These are phyloP conservation scores for Lentinula sp. DNA, from an alignment of 768 basidiomycete species.

Conservation along the genomic window DNA sequence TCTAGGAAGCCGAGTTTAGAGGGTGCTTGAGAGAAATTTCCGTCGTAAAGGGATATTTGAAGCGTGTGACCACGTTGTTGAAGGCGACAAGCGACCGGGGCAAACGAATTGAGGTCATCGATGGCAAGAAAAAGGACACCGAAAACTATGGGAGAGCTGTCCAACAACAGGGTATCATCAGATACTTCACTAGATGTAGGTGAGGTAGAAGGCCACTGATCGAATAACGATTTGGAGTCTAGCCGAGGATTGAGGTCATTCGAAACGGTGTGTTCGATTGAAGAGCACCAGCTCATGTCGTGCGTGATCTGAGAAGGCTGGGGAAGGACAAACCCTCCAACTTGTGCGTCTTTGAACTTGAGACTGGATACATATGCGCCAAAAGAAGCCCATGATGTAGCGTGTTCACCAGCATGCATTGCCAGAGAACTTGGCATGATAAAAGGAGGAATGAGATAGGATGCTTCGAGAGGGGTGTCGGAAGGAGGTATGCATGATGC, in stretches of 20 bases:
- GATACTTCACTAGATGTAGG: background rate
- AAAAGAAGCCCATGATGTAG: constrained; percentile 19
- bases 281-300: background rate
- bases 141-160: constrained; percentile 18
- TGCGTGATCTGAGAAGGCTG: constrained; percentile 3
- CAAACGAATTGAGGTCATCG: constrained; percentile 26
- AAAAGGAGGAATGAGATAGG: constrained; percentile 59
- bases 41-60: constrained; percentile 23
- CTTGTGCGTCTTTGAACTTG: constrained; percentile 13
- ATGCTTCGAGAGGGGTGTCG: constrained; percentile 28
- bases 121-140: constrained; percentile 27
- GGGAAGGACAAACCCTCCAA: constrained; percentile 12
- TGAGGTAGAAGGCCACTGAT: constrained; percentile 9
- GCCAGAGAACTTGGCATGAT: constrained; percentile 32
- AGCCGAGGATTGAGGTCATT: background rate
- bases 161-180: background rate
- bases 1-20: background rate
- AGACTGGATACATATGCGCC: constrained; percentile 12
- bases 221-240: constrained; percentile 1
- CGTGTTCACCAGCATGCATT: constrained; percentile 10
- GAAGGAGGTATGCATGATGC: constrained; percentile 26
- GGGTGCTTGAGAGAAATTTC: background rate
- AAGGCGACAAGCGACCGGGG: constrained; percentile 30
- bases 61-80: constrained; percentile 21
- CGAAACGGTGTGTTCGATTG: constrained; percentile 12